Base-by-base conservation (phyloP, 768 basidiomycete genomes). In the Suillus sp. region DNA sequence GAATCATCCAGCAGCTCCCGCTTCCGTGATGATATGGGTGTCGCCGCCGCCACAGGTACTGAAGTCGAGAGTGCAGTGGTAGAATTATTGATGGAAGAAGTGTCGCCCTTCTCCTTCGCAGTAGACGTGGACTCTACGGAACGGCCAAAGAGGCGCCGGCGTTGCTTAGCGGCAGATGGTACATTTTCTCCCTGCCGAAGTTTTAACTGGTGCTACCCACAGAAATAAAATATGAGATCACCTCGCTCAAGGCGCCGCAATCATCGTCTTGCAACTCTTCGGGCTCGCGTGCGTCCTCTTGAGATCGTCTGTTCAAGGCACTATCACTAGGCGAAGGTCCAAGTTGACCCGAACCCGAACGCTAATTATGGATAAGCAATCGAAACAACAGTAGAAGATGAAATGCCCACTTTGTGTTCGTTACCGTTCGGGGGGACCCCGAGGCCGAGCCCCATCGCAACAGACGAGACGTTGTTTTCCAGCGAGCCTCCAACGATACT, bases 231-330 rank as follows among this genome's bases (percentile, higher is more conserved):
- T 53, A 50, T 42, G 27, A 20, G 77, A 85, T 60, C 67, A 91
- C 92, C 71, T 93, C 92, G 71, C 91, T 92, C 74, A 89, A 77
- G 53, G 74, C 81, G 69, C 78, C 74, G 69, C 85, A 71, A 64
- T 91, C 89, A 14, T 87, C 87, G 4, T 81, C 81, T 25, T 37
- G 55, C 16, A 38, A 38, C 30, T 76, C 78, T 35, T 64, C 72
- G 5, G 68, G 68, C 35, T 71, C 71, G 27, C 77, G 74, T 25
- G 75, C 77, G n/a, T 74, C 83, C 1, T 74, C 76, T n/a, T 74
- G 76, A 14, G 78, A 74, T 18, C 64, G 58, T 11, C 18, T 32
- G 45, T 80, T 82, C 22, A 90, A 74, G 8, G 83, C 82, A 20
- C 82, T 77, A 64, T 90, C 90, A 63, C 86, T 89, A 0, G 89